These are phyloP conservation scores for Rosellinia necatrix DNA, from an alignment of 2,329 filamentous ascomycete genomes.

Conservation along the genomic window DNA sequence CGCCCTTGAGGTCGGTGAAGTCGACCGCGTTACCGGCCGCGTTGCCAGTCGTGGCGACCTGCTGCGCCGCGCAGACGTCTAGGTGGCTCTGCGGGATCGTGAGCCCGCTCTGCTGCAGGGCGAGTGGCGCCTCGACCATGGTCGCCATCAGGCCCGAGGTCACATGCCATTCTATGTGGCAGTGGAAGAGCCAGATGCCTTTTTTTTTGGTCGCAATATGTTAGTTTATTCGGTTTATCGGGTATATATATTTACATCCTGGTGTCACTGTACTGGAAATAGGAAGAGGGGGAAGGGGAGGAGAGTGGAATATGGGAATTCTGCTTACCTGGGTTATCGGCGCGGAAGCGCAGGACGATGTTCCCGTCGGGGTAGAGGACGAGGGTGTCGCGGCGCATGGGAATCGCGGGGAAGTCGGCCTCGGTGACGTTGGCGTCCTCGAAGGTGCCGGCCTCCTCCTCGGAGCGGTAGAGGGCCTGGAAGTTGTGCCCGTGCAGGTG, in stretches of 20 bases:
- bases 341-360: slow-evolving; percentile 69
- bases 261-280: neutral
- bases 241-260: too few relatives aligned
- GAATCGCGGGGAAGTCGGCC: slow-evolving; percentile 55
- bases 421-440: slow-evolving; percentile 51
- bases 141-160: slow-evolving; percentile 68
- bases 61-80: slow-evolving; percentile 59
- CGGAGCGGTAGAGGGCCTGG: slow-evolving; percentile 66
- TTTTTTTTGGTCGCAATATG: too few relatives aligned
- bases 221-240: too few relatives aligned
- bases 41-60: slow-evolving; percentile 65
- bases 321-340: slow-evolving; percentile 64
- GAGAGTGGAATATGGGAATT: neutral
- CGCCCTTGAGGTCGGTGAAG: slow-evolving; percentile 64
- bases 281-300: neutral
- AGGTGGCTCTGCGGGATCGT: slow-evolving; percentile 64
- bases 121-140: slow-evolving; percentile 65
- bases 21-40: slow-evolving; percentile 73
- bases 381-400: slow-evolving; percentile 71
- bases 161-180: slow-evolving; percentile 81
- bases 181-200: slow-evolving; percentile 75
- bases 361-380: slow-evolving; percentile 69
- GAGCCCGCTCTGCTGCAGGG: slow-evolving; percentile 64
- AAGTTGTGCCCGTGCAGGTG: slow-evolving; percentile 80
- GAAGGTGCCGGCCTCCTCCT: slow-evolving; percentile 62